These are phyloP conservation scores for Tricladium varicosporioides DNA, from an alignment of 2,329 filamentous ascomycete species.

Conservation along the genomic window DNA sequence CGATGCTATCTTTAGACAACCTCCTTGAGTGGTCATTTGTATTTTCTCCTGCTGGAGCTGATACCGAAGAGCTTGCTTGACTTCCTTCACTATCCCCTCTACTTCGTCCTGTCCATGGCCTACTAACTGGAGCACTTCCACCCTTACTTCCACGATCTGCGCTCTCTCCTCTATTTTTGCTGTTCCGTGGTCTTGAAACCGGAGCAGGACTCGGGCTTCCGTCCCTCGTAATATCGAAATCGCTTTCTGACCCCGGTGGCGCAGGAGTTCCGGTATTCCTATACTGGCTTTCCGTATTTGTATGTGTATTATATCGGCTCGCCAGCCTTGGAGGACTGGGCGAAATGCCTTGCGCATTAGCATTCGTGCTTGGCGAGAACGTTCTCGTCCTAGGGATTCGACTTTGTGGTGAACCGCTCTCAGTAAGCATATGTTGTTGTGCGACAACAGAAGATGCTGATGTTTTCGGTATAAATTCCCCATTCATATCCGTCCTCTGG, in stretches of 20 bases:
- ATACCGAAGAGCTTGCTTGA: conserved; percentile 1
- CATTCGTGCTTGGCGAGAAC: conserved; percentile 1
- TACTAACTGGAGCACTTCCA: conserved; percentile 6
- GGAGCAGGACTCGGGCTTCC: conserved; percentile 25
- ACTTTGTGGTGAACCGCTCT: conserved; percentile 6
- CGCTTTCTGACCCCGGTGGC: conserved; percentile 13
- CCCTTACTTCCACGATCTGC: background rate
- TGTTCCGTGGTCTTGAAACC: conserved; percentile 1
- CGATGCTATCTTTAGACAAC: background rate
- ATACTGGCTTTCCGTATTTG: conserved; percentile 3
- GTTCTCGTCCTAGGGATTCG: conserved; percentile 13
- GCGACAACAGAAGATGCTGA: background rate
- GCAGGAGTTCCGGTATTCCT: conserved; percentile 3
- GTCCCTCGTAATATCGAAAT: conserved; percentile 10
- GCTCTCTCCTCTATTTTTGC: conserved; percentile 5
- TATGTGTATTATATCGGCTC: conserved; percentile 1
- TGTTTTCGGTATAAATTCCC: conserved; percentile 3
- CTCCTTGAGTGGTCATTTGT: background rate
- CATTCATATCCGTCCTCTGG: conserved; percentile 15
- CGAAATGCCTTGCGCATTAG: background rate
- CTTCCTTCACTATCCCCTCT: conserved; percentile 1
- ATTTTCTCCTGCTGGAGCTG: background rate
- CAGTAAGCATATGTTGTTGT: background rate
- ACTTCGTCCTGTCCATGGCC: conserved; percentile 3
- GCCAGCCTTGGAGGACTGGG: conserved; percentile 9